A percentile compares a stretch with the other conserved stretches of the same genome.
Conservation (phyloP, 129 eudicot genomes). For the Escallonia herrerae region DNA sequence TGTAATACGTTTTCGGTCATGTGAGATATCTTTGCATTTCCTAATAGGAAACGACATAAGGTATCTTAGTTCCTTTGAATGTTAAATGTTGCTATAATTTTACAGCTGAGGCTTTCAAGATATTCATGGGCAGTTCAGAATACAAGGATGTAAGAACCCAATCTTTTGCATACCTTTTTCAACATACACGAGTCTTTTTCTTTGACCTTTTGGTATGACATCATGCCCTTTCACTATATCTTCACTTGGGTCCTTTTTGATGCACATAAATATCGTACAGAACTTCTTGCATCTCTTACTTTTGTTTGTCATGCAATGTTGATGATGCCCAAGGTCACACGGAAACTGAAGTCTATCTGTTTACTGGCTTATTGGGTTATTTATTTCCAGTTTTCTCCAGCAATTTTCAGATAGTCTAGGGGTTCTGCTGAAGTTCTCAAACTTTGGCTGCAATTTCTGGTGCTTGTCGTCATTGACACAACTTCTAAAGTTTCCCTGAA, state of each 20-base stretch:
- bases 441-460: background rate
- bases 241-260: constrained; percentile 2
- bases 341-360: background rate
- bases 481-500: too few relatives aligned
- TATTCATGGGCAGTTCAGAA: constrained; percentile 77
- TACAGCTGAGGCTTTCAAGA: constrained; percentile 76
- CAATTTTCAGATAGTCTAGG: background rate
- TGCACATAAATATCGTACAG: background rate
- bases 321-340: background rate
- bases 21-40: constrained; percentile 52
- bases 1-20: constrained; percentile 79
- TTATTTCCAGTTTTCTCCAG: background rate
- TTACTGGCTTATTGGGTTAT: background rate
- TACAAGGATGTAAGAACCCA: constrained; percentile 52
- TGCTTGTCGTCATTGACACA: too few relatives aligned
- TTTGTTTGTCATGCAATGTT: constrained; percentile 2
- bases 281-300: background rate
- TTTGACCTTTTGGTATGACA: background rate
- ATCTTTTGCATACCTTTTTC: constrained; percentile 6
- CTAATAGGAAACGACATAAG: too few relatives aligned
- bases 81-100: constrained; percentile 11
- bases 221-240: background rate
- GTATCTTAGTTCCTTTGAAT: constrained; percentile 4
- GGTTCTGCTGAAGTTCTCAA: background rate
- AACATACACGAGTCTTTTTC: background rate